Base-by-base conservation (phyloP, 768 basidiomycete genomes). In the Phaffia tasmanica region DNA sequence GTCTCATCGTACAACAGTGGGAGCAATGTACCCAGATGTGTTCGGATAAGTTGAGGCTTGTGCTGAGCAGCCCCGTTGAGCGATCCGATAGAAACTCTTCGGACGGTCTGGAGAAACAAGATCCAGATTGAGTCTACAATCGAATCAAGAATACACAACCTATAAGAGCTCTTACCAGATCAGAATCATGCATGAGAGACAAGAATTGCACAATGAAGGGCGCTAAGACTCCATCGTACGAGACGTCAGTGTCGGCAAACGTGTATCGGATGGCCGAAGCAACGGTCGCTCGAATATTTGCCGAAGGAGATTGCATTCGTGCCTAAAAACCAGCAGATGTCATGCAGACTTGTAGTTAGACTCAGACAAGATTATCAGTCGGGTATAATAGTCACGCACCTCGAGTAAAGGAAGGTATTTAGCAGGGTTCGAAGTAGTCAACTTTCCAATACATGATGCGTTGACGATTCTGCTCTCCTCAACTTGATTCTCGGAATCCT, bases 11-110 rank as follows among this genome's bases (percentile, higher is more conserved):
- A 97, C 30, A 99, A 79, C 64, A 81, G 83, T 0, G 92, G 91
- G 57, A 95, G 79, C 5, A 99, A 81, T 0, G 81, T 74, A 11
- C 80, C 75, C 29, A 98, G 80, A 71, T 94, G 89, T 19, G 93
- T 90, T 47, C 87, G 82, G 72, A 99, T 83, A 48, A 98, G 83
- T 74, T 94, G 84, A 0, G 94, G 88, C 74, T 98, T 98, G 68
- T 90, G 88, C 68, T 93, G 87, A 16, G 92, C 92, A 9, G 91
- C 93, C 46, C 93, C 91, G 77, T 97, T 98, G 63, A 98, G 78
- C 0, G 91, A 85, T 1, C 91, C 91, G 29, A 98, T 78, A 8
- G 94, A 88, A 14, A 97, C 80, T 11, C 92, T 83, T 66, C 93
- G 87, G 49, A 98, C 95, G 61, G 84, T 85, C 94, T 97, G 71